Base-by-base conservation (phyloP, 768 basidiomycete species). In the Sarcodon aspratus region DNA sequence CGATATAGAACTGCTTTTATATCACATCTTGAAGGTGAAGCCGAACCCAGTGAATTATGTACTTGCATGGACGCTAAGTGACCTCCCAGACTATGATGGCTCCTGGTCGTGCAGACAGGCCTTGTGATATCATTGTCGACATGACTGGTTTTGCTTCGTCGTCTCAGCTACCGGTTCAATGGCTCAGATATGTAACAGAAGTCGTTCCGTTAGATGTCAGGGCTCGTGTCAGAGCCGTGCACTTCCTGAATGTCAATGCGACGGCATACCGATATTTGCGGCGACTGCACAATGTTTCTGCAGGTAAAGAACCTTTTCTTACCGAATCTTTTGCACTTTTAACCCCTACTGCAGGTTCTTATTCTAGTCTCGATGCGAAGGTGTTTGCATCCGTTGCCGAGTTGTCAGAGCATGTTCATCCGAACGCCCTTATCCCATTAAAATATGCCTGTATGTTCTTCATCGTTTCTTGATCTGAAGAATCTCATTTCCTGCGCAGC, bases 81-180 rank as follows among this genome's bases (percentile, higher is more conserved):
- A 10, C 10, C 34, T 34, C 33, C 1, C 55, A 85, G 83, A 77
- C 70, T 13, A 57, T 87, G 47, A 71, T 69, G 11, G 66, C 70
- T 7, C 63, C 74, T 7, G 62, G 59, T 12, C 74, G 80, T 60
- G 66, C 63, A 37, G 64, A 72, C 42, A 72, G 72, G 31, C 50
- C 56, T 3, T 87, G 82, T 58, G 85, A 90, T 44, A 66, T 94
- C 44, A 75, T 94, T 53, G 59, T 92, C 33, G 90, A 94, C 55
- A 90, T 83, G 64, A 91, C 89, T 34, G 75, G 74, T 8, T 91
- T 92, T 60, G 73, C 79, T 3, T 71, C 82, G 2, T 72, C 74
- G 9, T 86, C 87, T 0, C 86, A 91, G 63, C 69, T 91, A 7
- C 90, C 91, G 0, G 66, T 86, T 8, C 82, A 85, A 52, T 89